These are phyloP conservation scores for Apiotrichum sp. DNA, from an alignment of 1,284 basidiomycete genomes.

Conservation along the genomic window DNA sequence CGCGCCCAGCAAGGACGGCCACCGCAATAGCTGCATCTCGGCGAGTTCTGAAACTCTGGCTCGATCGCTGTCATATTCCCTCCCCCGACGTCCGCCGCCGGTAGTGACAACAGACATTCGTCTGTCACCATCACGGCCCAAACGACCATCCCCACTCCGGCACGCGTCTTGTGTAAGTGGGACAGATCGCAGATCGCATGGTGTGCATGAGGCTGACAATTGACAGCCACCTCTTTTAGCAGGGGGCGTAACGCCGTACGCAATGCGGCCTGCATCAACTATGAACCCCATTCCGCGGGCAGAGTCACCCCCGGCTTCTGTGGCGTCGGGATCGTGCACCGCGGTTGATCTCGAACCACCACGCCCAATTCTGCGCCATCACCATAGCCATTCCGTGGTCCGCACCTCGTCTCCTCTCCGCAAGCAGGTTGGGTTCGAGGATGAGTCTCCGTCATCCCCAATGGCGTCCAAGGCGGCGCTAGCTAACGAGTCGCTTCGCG, in stretches of 20 bases:
- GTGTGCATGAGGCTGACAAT: not conserved
- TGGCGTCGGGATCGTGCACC: too few relatives aligned
- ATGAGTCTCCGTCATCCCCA: not conserved
- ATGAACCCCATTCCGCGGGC: too few relatives aligned
- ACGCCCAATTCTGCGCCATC: conserved; percentile 8
- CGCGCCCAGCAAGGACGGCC: too few relatives aligned
- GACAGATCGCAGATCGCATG: too few relatives aligned
- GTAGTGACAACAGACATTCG: not conserved
- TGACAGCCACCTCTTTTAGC: not conserved
- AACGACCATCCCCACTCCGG: not conserved
- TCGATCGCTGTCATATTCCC: not conserved
- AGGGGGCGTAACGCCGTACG: too few relatives aligned
- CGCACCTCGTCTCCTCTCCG: conserved; percentile 12
- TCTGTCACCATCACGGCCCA: not conserved
- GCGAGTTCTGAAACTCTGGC: not conserved
- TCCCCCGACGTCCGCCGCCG: not conserved
- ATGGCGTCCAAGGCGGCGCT: not conserved
- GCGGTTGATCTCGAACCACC: not conserved
- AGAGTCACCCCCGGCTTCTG: too few relatives aligned
- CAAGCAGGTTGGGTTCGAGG: conserved; percentile 11
- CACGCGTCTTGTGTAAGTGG: not conserved
- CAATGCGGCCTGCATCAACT: too few relatives aligned
- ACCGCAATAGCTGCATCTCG: too few relatives aligned
- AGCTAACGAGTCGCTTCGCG: not conserved
- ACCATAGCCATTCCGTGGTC: conserved; percentile 2